Conservation (phyloP, 169 alveolate genomes). For the Theileria equi region DNA sequence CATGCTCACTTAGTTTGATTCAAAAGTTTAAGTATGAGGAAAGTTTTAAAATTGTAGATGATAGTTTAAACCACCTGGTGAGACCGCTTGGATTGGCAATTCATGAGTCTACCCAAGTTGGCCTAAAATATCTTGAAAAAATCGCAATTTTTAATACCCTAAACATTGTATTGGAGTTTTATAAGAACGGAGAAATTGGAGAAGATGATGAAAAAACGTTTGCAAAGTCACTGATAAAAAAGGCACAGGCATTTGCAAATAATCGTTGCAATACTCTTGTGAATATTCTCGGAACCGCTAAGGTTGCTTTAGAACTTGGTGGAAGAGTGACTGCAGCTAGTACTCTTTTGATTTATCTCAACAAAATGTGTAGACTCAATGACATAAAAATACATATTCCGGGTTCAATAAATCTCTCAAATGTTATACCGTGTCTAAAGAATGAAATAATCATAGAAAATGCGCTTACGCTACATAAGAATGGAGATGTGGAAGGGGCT, state of each 20-base stretch:
- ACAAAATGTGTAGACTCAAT: conserved; percentile 23
- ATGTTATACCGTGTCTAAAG: conserved; percentile 5
- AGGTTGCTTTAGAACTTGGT: conserved; percentile 45
- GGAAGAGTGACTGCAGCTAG: conserved; percentile 22
- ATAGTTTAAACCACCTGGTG: conserved; percentile 41
- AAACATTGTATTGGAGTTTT: conserved; percentile 3
- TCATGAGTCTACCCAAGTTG: conserved; percentile 38
- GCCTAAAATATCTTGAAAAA: conserved; percentile 38
- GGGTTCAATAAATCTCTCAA: conserved; percentile 19
- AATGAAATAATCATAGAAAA: conserved; percentile 35
- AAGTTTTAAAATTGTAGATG: conserved; percentile 13
- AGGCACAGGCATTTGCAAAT: neutral
- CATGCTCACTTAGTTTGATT: conserved; percentile 19
- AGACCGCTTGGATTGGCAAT: conserved; percentile 53
- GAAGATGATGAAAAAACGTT: conserved; percentile 9
- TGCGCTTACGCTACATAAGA: conserved; percentile 35
- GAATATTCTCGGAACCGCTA: conserved; percentile 41
- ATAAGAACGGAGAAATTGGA: conserved; percentile 12
- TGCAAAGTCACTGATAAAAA: conserved; percentile 5
- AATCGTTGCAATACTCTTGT: neutral
- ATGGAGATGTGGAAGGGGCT: conserved; percentile 42
- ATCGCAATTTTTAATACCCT: conserved; percentile 25
- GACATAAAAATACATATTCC: conserved; percentile 34
- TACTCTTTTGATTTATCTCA: conserved; percentile 22
- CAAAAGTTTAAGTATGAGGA: conserved; percentile 15